Evolutionary conservation across 2,329 filamentous ascomycete species (phyloP), one percentile per base, ranked within the genome.

Genomic region (Paecilomyces variotii): DNA sequence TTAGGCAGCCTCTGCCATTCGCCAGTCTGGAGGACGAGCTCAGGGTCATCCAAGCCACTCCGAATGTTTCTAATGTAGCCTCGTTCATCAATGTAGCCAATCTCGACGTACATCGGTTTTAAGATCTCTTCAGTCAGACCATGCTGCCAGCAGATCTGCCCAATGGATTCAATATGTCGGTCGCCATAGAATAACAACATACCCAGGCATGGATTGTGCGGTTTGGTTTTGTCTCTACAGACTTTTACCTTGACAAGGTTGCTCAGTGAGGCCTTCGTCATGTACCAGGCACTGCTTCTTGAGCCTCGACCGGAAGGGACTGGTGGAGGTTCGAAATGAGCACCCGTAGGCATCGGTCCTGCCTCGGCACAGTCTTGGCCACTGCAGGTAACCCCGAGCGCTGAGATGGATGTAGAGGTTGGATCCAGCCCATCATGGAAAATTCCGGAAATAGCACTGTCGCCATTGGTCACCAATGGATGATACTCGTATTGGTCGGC

Each of bases 341-440:
- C 24, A 58, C 54, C 14, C 28, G 45, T 28, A 24, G 57, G 61
- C 14, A 12, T 26, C 6, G 30, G 11, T n/a, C 25, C 35, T 2
- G 30, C 4, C 19, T 26, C 34, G 39, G 14, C 27, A 11, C 26
- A 2, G 11, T 11, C 11, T 11, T 49, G 32, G 53, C 14, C 19
- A 59, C 56, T 52, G 54, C 62, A 61, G 45, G 61, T 63, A n/a
- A 64, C 61, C n/a, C 63, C 63, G 19, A 60, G 1, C 4, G 49
- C 54, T 2, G 51, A 53, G 39, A 61, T 56, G n/a, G 32, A 51
- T 3, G 12, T 55, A 1, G 11, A 30, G 2, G 10, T 19, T 26
- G 56, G 57, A 39, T 62, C 57, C 26, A 59, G 28, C 35, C 60
- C 56, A 55, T 62, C 28, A 53, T 65, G 56, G 53, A 63, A 59